Evolutionary conservation across 176 grass and related monocot species (phyloP).

Genomic region (Bromus sterilis): DNA sequence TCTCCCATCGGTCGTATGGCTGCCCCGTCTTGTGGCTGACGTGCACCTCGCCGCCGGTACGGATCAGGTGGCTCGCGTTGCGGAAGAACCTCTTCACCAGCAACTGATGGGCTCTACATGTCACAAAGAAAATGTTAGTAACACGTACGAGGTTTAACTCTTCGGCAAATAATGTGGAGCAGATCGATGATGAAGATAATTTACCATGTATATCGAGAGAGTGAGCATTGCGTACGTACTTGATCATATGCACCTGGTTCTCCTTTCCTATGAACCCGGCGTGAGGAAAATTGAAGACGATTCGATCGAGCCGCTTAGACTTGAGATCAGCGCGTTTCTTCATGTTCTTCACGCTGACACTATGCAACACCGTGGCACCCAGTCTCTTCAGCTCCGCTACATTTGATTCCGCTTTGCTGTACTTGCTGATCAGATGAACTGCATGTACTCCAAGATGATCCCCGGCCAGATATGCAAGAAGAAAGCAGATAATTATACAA

Average conservation of each 20-base stretch:
- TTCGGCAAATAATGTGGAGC: too few species aligned
- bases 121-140: too few species aligned
- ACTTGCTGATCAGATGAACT: constrained; percentile 16
- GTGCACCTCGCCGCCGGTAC: too few species aligned
- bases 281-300: constrained; percentile 56
- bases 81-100: too few species aligned
- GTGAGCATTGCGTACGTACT: too few species aligned
- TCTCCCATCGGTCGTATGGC: constrained; percentile 32
- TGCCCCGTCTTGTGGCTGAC: too few species aligned
- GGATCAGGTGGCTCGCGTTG: too few species aligned
- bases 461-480: background rate
- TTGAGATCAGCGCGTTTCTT: constrained; percentile 18
- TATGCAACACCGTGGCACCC: constrained; percentile 20
- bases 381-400: background rate
- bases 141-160: too few species aligned
- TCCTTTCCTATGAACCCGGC: constrained; percentile 35
- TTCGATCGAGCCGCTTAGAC: constrained; percentile 20
- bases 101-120: too few species aligned
- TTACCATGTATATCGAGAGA: too few species aligned
- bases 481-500: too few species aligned
- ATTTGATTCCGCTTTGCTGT: background rate
- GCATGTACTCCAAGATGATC: background rate
- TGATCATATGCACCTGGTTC: background rate
- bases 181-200: too few species aligned
- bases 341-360: constrained; percentile 24